Evolutionary conservation across 345 rosid species (phyloP).

Genomic region (Raphanus sativus): DNA sequence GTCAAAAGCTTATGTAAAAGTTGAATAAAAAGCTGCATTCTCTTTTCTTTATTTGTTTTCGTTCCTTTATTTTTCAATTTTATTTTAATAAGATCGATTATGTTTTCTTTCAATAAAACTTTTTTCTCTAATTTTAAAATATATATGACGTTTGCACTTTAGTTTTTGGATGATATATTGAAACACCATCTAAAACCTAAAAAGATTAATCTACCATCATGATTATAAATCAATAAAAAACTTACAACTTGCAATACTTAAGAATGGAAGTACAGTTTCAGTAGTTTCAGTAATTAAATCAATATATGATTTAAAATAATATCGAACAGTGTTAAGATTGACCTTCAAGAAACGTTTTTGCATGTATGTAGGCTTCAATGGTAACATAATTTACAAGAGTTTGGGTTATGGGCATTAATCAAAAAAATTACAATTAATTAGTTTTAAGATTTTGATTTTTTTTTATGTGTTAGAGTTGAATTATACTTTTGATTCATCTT

Average conservation of each 20-base stretch:
- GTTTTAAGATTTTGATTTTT: neutral
- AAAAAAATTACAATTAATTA: neutral
- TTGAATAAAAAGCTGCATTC: slow-evolving; percentile 25
- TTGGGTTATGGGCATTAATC: neutral
- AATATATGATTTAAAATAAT: neutral
- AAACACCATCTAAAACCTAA: neutral
- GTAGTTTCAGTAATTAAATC: neutral
- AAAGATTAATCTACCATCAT: neutral
- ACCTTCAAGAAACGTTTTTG: neutral
- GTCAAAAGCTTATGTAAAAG: slow-evolving; percentile 29
- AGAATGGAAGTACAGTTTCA: neutral
- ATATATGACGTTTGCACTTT: neutral
- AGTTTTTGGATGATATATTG: neutral
- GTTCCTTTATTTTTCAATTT: neutral
- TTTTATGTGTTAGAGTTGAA: neutral
- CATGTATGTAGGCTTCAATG: neutral
- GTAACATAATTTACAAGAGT: neutral
- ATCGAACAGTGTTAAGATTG: neutral
- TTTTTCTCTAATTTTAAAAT: neutral
- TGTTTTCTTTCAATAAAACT: neutral
- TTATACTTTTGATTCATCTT: neutral
- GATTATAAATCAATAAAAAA: neutral
- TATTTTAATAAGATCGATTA: neutral
- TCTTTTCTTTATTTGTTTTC: slow-evolving; percentile 8
- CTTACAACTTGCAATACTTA: neutral